Evolutionary conservation across 1,139 yeast species (phyloP).

Genomic region (Saccharomycopsis hybrid): DNA sequence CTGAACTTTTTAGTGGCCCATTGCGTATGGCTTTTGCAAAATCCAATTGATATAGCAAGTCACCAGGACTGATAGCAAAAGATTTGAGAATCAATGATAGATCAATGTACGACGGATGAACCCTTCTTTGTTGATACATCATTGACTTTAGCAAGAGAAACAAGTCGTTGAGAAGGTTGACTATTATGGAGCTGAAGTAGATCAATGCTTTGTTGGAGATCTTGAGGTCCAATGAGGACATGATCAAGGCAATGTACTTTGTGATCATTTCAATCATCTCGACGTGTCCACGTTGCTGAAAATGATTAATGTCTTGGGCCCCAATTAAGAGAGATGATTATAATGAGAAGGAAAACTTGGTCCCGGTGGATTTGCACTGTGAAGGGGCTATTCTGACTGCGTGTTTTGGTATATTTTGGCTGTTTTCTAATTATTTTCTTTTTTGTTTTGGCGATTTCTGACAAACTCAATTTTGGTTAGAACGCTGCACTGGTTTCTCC

Average conservation of each 20-base stretch:
- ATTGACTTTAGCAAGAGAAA: conserved; percentile 6
- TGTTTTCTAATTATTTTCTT: too few relatives aligned
- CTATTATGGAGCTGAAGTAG: conserved; percentile 16
- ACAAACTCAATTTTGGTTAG: too few relatives aligned
- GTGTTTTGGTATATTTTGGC: too few relatives aligned
- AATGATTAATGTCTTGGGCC: too few relatives aligned
- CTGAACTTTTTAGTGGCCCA: background rate
- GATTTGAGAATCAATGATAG: conserved; percentile 9
- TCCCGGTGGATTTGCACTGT: too few relatives aligned
- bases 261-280: conserved; percentile 18
- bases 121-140: conserved; percentile 17
- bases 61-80: conserved; percentile 10
- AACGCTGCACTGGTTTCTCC: too few relatives aligned
- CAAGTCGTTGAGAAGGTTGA: conserved; percentile 16
- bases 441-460: too few relatives aligned
- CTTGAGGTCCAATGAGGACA: conserved; percentile 12
- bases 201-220: conserved; percentile 12
- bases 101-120: conserved; percentile 20
- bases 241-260: conserved; percentile 15
- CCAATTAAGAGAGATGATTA: too few relatives aligned
- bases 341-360: too few relatives aligned
- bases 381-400: too few relatives aligned
- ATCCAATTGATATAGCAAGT: conserved; percentile 13
- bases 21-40: conserved; percentile 10
- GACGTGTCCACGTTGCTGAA: background rate